Evolutionary conservation across 2,329 filamentous ascomycete species (phyloP), one percentile per base, ranked within the genome.

Genomic region (Fusarium concolor): DNA sequence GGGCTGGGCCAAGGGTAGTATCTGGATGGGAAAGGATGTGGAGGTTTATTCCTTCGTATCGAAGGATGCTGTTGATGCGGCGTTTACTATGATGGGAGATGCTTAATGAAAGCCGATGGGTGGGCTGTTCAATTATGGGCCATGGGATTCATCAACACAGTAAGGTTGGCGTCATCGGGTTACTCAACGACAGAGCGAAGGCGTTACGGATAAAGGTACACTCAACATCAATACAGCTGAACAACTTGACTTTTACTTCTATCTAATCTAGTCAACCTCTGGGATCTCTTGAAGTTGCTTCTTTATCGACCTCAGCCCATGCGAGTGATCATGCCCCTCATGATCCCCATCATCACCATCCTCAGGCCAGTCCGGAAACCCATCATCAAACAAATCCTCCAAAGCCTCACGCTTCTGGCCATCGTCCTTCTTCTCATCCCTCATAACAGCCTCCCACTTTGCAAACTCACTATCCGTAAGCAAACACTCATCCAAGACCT

Each of bases 381-480:
- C 84, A 74, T 89, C 87, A 60, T 89, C 86, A 78, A 87, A 89
- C 42, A 85, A 59, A 10, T 82, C 79, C 39, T 78, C 76, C 56
- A 89, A 59, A 35, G 77, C 81, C 35, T 86, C 81, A 28, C 80
- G 76, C 60, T 83, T 85, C 38, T 80, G 74, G 3, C 79, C 78
- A 2, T 74, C 69, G 6, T 70, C 73, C 18, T 81, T 62, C 14
- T 71, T 76, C 10, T 75, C 76, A 41, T 80, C 78, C 6, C 78
- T 75, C 85, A 88, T 87, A 6, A 87, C 80, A 22, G 75, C 76
- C 70, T 86, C 81, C 82, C 88, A 88, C 70, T 80, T 75, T 29
- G 74, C 74, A 73, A 85, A 86, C 76, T 93, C 90, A 0, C 75
- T 75, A 22, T 90, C 85, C n/a, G 83, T 83, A 4, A 93, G 75